Evolutionary conservation across 2,329 filamentous ascomycete species (phyloP), one percentile per base, ranked within the genome.

Genomic region (Epicoccum sorghinum): DNA sequence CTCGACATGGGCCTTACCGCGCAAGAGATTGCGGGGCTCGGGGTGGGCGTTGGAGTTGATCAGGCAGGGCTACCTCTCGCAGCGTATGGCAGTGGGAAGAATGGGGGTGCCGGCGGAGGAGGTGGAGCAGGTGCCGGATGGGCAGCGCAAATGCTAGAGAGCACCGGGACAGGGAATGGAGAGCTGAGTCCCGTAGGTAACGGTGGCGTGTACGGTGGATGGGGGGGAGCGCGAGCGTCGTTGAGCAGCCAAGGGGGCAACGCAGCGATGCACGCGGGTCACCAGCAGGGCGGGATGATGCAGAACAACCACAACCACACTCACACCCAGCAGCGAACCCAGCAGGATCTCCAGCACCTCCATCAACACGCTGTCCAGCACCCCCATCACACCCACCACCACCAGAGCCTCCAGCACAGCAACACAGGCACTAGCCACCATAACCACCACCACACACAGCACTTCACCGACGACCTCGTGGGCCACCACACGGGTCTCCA

Each of bases 21-120:
- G 1, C 48, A 58, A 14, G 57, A 64, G 41, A 59, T 54, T 13
- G 57, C 61, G 6, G 36, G 61, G 7, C 46, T 66, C 6, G 51
- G 58, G 13, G 46, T 9, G n/a, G 6, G n/a, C 13, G n/a, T 25
- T 42, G 24, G 25, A 9, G 27, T 6, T 6, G 6, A 7, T 6
- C 6, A 1, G 6, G 27, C 27, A 3, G 18, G 18, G 18, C 18
- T 18, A 18, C 18, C 18, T 18, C 9, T 29, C 6, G 27, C 6
- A 3, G 27, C 27, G 9, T 29, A 29, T 29, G 27, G 27, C 2
- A 9, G 27, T 29, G 27, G 39, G 7, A 23, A 24, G 24, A 23
- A 23, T 22, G 25, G 13, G 14, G 23, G 10, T 1, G 27, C 32
- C 1, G 27, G n/a, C 12, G 22, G 14, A 24, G 48, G 6, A 9